Evolutionary conservation across 2,329 filamentous ascomycete genomes (phyloP).

Genomic region (Pseudonectria buxi): DNA sequence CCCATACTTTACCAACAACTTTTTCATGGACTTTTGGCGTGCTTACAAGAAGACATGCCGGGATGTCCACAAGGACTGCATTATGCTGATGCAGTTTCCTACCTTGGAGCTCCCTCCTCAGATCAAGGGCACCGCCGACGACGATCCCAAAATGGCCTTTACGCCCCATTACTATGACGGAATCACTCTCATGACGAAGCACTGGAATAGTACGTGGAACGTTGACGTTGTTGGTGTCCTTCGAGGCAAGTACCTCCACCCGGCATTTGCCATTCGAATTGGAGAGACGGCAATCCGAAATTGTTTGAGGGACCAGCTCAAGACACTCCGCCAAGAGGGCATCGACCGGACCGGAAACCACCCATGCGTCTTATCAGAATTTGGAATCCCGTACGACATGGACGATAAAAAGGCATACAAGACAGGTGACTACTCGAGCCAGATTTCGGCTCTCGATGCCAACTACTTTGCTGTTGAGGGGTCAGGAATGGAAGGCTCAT

Average conservation of each 20-base stretch:
- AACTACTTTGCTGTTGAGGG: slow-evolving; percentile 92
- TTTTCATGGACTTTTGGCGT: slow-evolving; percentile 83
- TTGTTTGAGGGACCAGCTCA: slow-evolving; percentile 82
- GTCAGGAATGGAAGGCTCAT: slow-evolving; percentile 74
- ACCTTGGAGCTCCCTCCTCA: slow-evolving; percentile 85
- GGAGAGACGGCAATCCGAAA: slow-evolving; percentile 93
- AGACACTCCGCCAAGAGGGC: slow-evolving; percentile 77
- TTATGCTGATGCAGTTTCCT: slow-evolving; percentile 86
- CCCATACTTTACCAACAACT: slow-evolving; percentile 80
- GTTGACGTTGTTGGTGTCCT: slow-evolving; percentile 91
- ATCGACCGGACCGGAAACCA: slow-evolving; percentile 82
- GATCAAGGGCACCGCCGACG: slow-evolving; percentile 81
- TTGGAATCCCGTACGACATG: slow-evolving; percentile 98
- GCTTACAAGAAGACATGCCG: slow-evolving; percentile 70
- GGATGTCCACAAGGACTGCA: slow-evolving; percentile 66
- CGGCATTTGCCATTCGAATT: slow-evolving; percentile 85
- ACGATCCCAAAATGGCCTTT: slow-evolving; percentile 86
- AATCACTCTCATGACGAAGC: slow-evolving; percentile 93
- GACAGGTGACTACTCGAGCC: slow-evolving; percentile 89
- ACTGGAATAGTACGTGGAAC: slow-evolving; percentile 97
- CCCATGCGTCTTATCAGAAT: slow-evolving; percentile 86
- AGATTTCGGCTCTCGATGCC: slow-evolving; percentile 87
- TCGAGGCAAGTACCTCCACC: slow-evolving; percentile 79
- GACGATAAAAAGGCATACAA: slow-evolving; percentile 93
- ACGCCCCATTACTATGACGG: slow-evolving; percentile 96